Percentiles rank a stretch among this genome's conserved stretches.
phyloP scores from a whole-genome alignment of 352 stramenopile genomes.

The Phytophthora tentaculata region DNA sequence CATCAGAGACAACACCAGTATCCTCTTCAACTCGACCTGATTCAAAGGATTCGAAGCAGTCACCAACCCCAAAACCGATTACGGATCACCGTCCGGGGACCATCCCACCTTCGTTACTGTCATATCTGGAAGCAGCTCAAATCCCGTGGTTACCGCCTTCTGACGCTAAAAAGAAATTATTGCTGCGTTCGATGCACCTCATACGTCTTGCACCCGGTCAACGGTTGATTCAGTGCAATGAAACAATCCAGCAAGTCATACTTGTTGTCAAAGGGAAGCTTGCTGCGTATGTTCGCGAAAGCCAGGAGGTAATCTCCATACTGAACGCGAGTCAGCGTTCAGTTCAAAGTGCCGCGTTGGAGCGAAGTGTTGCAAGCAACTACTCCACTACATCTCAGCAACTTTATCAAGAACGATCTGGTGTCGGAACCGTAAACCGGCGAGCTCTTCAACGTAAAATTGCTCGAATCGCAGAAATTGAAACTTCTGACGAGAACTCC shows the following conservation, averaged over 20 bases:
- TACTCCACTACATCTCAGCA: conserved; percentile 75
- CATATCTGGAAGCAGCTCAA: conserved; percentile 33
- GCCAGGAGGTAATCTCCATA: conserved; percentile 44
- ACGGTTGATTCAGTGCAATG: conserved; percentile 44
- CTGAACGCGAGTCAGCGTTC: conserved; percentile 63
- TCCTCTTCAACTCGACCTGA: not conserved
- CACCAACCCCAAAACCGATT: not conserved
- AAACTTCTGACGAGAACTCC: conserved; percentile 7
- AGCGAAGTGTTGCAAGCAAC: conserved; percentile 68
- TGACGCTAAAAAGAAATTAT: conserved; percentile 41
- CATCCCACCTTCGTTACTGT: conserved; percentile 30
- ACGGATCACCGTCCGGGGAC: not conserved
- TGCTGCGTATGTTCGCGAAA: conserved; percentile 46
- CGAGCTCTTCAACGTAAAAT: conserved; percentile 31
- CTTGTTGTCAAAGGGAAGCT: conserved; percentile 57
- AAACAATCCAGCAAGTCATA: conserved; percentile 51
- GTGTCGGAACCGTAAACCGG: conserved; percentile 9
- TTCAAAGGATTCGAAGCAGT: not conserved
- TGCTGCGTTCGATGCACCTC: conserved; percentile 43
- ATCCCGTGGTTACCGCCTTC: conserved; percentile 44
- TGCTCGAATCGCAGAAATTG: conserved; percentile 27
- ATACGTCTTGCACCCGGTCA: conserved; percentile 45
- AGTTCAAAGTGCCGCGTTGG: conserved; percentile 59
- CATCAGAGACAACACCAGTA: not conserved
- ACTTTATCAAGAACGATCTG: conserved; percentile 41